Percentiles rank a stretch among this genome's conserved stretches.
These are phyloP conservation scores for Trichaptum fuscoviolaceum DNA, from an alignment of 768 basidiomycete species.

Conservation along the genomic window DNA sequence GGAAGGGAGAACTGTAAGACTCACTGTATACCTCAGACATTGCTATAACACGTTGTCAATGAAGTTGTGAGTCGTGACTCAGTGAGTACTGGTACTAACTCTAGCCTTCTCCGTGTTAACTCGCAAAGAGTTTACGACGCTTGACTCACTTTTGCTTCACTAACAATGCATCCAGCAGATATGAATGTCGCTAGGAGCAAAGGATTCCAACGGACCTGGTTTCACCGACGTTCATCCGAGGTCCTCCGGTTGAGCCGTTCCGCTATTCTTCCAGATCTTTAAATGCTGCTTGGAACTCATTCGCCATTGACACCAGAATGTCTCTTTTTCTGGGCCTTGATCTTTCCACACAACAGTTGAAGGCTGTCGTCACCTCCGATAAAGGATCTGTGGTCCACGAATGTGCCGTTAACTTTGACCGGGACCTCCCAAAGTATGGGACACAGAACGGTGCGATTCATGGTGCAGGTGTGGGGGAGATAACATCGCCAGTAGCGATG, in stretches of 20 bases:
- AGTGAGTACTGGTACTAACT: no score
- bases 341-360: slow-evolving; percentile 81
- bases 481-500: slow-evolving; percentile 76
- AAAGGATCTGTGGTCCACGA: slow-evolving; percentile 59
- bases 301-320: background rate
- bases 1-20: no score
- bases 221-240: background rate
- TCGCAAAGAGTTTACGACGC: no score
- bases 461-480: slow-evolving; percentile 65
- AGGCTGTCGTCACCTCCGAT: slow-evolving; percentile 63
- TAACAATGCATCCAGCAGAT: no score
- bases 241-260: background rate
- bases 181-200: no score
- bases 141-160: no score
- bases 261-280: background rate
- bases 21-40: no score
- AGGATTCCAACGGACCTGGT: background rate
- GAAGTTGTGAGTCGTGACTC: no score
- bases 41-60: no score
- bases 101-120: no score
- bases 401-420: slow-evolving; percentile 72
- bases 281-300: background rate
- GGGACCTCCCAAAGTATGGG: slow-evolving; percentile 65
- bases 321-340: slow-evolving; percentile 74
- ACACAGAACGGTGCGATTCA: slow-evolving; percentile 61